Evolutionary conservation across 176 grass and related monocot species (phyloP).

Genomic region (Luzula sylvatica): DNA sequence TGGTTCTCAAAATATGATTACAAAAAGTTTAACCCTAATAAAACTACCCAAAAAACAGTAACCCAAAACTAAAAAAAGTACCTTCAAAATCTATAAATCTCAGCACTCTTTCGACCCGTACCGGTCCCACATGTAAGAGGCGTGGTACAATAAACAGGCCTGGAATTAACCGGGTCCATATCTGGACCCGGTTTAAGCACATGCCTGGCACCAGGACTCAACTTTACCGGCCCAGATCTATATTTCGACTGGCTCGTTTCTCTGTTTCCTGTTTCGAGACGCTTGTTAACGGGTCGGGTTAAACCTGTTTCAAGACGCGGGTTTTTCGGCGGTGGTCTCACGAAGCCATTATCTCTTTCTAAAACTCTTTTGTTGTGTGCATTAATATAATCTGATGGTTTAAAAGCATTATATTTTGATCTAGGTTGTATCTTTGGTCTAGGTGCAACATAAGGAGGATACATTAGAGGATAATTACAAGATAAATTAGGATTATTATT

Average conservation of each 20-base stretch:
- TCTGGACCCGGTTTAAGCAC: conserved; percentile 12
- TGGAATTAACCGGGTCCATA: conserved; percentile 3
- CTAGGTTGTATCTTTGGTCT: conserved; percentile 3
- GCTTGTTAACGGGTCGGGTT: conserved; percentile 2
- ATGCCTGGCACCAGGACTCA: conserved; percentile 17
- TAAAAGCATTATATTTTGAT: neutral
- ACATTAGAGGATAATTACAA: neutral
- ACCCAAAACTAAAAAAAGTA: conserved; percentile 6
- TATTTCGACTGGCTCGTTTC: no score
- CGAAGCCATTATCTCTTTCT: neutral
- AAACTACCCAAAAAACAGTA: conserved; percentile 2
- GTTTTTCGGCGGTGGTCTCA: neutral
- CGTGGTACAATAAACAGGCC: conserved; percentile 1
- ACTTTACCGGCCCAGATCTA: conserved; percentile 14
- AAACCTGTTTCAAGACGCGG: neutral
- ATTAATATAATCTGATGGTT: conserved; percentile 19
- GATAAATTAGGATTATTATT: neutral
- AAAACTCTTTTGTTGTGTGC: conserved; percentile 16
- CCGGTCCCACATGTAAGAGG: conserved; percentile 1
- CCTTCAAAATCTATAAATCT: conserved; percentile 16
- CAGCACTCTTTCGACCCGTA: conserved; percentile 11
- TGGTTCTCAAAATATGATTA: conserved; percentile 8
- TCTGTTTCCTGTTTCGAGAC: conserved; percentile 3
- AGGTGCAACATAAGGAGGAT: neutral
- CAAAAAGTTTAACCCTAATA: conserved; percentile 1